Evolutionary conservation across 2,329 filamentous ascomycete genomes (phyloP), one percentile per base, ranked within the genome.

Genomic region (Aspergillus texensis): DNA sequence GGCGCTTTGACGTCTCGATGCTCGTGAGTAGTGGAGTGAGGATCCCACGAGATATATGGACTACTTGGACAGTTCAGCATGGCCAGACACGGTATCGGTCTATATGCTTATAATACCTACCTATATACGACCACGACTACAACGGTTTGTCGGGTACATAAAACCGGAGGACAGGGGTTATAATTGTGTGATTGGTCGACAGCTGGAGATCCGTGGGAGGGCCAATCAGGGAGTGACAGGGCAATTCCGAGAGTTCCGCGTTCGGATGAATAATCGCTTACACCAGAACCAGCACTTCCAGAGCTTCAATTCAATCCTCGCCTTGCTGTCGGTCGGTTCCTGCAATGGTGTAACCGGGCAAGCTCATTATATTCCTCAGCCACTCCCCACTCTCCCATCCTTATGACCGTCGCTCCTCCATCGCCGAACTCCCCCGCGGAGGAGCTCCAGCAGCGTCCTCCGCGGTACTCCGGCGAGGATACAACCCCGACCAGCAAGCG

Each of bases 381-480:
- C 56, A 14, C 43, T 55, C 61, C 19, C 28, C 39, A 16, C 48
- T 39, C 28, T 24, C 46, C 32, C 45, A 53, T 39, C 48, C 28
- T 21, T 19, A 62, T 62, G 61, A 50, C 48, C 9, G 57, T 58
- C 48, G 50, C 39, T 41, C 41, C 56, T 28, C 14, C 48, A 30
- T 36, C 24, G 28, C 61, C 61, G 61, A 48, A 41, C 55, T 72
- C 72, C 41, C 60, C 67, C 8, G 55, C 64, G 8, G 69, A 68
- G 54, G 70, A 64, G 32, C 62, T 65, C 58, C 70, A 65, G 46
- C 69, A 71, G 46, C 73, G 75, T 50, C 68, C 74, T 26, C 81
- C 86, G 62, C 84, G 86, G 60, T 97, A 96, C 77, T 83, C 83
- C 10, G 92, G 91, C 68, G 92, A 97, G 75, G 94, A 97, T 77